These are phyloP conservation scores for Diddensiella santjacobensis DNA, from an alignment of 805 yeast species.

Conservation along the genomic window DNA sequence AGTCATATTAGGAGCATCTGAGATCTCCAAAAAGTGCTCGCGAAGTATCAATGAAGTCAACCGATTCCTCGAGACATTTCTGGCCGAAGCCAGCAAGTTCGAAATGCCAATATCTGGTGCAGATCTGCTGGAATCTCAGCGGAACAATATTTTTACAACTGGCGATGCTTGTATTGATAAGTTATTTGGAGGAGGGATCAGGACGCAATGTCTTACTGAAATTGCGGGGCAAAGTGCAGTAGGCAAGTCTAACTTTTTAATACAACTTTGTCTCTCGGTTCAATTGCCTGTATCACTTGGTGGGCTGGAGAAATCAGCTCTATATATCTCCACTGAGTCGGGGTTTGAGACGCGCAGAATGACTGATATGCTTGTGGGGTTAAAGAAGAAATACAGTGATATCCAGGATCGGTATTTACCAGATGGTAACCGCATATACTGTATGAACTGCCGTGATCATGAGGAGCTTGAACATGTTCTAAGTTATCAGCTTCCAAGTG, in stretches of 20 bases:
- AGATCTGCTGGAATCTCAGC: neutral
- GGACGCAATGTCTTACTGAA: constrained; percentile 59
- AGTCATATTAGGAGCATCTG: constrained; percentile 7
- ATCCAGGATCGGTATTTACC: constrained; percentile 7
- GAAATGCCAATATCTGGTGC: neutral
- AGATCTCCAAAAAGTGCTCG: constrained; percentile 10
- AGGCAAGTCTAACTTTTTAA: constrained; percentile 79
- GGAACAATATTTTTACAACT: constrained; percentile 36
- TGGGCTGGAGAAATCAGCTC: constrained; percentile 49
- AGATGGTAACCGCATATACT: constrained; percentile 40
- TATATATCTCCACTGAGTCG: constrained; percentile 79
- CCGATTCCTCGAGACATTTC: constrained; percentile 11
- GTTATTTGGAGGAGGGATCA: constrained; percentile 54
- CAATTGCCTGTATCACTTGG: constrained; percentile 48
- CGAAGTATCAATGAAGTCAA: constrained; percentile 17
- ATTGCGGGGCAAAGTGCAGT: constrained; percentile 79
- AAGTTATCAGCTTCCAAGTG: constrained; percentile 61
- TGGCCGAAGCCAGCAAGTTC: constrained; percentile 2
- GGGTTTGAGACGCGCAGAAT: constrained; percentile 64
- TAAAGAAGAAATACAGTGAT: constrained; percentile 11
- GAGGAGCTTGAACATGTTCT: constrained; percentile 73
- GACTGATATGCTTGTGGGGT: constrained; percentile 42
- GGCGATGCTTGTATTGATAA: constrained; percentile 52
- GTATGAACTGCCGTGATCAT: constrained; percentile 59
- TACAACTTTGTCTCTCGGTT: constrained; percentile 60